Evolutionary conservation across 2,329 filamentous ascomycete genomes (phyloP), one percentile per base, ranked within the genome.

Genomic region (Colletotrichum navitas): DNA sequence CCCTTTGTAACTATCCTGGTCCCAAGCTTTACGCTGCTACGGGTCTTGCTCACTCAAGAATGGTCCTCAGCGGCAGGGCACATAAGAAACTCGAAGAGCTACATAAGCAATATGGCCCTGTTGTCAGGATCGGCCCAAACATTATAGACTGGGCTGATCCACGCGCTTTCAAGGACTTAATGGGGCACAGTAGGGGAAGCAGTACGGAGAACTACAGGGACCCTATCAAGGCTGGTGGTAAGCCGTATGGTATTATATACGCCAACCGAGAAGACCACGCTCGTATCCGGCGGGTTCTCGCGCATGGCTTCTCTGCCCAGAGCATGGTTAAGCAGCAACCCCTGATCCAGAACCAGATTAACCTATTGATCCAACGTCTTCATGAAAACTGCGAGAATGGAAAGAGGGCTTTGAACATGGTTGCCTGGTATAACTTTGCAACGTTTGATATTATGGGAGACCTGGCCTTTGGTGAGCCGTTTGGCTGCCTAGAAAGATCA

Each of bases 141-240:
- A 76, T 80, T 21, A 77, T 86, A 5, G 79, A 80, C 6, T 85
- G 83, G 66, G 79, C 78, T n/a, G 77, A 78, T 8, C 56, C 77
- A 3, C 62, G 75, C 7, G 80, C 80, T 1, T 84, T 80, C 80
- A 81, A 80, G 65, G 81, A 83, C 21, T 83, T 85, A n/a, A 83
- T 83, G 69, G 80, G 79, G 51, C 60, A 69, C 49, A 60, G 39
- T 18, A 64, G 61, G n/a, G 66, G n/a, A n/a, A n/a, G 65, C 24
- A 39, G 41, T 11, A 32, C 12, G 14, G 67, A 65, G 45, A 70
- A 71, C 45, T 47, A 61, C 41, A 70, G 64, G 5, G 70, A 69
- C 39, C 66, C 60, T 16, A 24, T 62, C 24, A 70, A 70, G 16
- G 69, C 55, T 10, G 49, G 4, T 1, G 45, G 49, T 26, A 70